Base-by-base conservation (phyloP, 2,329 filamentous ascomycete genomes). In the Aspergillus viridinutans region DNA sequence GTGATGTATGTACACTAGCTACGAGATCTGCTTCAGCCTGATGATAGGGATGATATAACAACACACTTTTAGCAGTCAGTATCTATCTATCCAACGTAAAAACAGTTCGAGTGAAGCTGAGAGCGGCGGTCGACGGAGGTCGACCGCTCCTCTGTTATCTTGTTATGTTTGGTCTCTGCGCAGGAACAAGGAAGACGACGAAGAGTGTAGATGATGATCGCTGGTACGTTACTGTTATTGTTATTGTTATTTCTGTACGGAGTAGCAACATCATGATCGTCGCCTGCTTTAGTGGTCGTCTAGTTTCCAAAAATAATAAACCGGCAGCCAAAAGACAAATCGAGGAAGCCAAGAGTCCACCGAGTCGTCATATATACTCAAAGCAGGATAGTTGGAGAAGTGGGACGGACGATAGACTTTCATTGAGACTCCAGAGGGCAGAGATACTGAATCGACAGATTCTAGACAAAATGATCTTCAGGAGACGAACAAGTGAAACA, bases 401-500 rank as follows among this genome's bases (percentile, higher is more conserved):
- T 42, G 40, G 40, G 40, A 14, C 29, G 29, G 12, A 4, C 12
- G 29, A 14, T 32, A 32, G 28, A 29, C 28, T 29, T 29, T 29
- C 9, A 29, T 29, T 29, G 28, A 29, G 28, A 29, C 28, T 29
- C 9, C 10, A 29, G 9, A n/a, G n/a, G n/a, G n/a, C n/a, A n/a
- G n/a, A 12, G 28, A 29, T 29, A 12, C 10, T 12, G 28, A 12
- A 29, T 29, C 28, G 10, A 29, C 17, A 38, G 32, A 38, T 28
- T 57, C 55, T 54, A 51, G 55, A 51, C 47, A 54, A 32, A 23
- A 32, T 10, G 55, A 57, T 57, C 55, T 52, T 57, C 55, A 57
- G 55, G 55, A 57, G 55, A 10, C 12, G 12, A 23, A 43, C 9
- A 40, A 10, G 23, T 43, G 40, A 43, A 43, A 43, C 40, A 43